Evolutionary conservation across 2,329 filamentous ascomycete genomes (phyloP).

Genomic region (Colletotrichum sp.): DNA sequence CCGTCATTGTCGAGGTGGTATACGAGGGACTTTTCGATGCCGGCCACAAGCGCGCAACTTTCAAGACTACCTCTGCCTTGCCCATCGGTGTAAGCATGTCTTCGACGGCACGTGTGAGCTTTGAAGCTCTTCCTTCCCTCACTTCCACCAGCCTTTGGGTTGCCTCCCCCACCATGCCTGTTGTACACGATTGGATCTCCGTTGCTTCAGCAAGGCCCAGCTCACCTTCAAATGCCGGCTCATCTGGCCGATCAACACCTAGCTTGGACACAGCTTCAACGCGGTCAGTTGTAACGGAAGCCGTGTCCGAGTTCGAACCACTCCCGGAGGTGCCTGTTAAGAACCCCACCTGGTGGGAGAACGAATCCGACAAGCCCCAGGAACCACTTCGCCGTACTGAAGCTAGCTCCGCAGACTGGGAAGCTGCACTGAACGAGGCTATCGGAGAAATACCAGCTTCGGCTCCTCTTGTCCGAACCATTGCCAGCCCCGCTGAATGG

Average conservation of each 20-base stretch:
- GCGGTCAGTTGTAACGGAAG: not conserved
- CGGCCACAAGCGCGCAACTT: slow-evolving; percentile 23
- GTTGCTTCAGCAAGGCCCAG: not conserved
- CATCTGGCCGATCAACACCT: slow-evolving; percentile 10
- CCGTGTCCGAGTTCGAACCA: slow-evolving; percentile 6
- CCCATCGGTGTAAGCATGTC: slow-evolving; percentile 19
- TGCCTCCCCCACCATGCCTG: not conserved
- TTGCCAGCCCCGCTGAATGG: slow-evolving; percentile 12
- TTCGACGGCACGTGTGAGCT: slow-evolving; percentile 25
- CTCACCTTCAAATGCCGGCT: not conserved
- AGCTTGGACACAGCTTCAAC: slow-evolving; percentile 13
- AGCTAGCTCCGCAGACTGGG: slow-evolving; percentile 19
- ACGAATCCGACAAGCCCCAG: not conserved
- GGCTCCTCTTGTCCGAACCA: not conserved
- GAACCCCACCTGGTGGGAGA: slow-evolving; percentile 18
- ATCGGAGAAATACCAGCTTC: not conserved
- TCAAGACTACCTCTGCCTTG: slow-evolving; percentile 22
- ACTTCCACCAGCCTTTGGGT: slow-evolving; percentile 40
- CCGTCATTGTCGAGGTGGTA: not conserved
- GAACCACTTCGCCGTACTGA: not conserved
- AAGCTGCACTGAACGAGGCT: slow-evolving; percentile 13
- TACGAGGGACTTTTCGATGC: slow-evolving; percentile 23
- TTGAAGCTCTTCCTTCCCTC: slow-evolving; percentile 32
- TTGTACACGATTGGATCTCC: slow-evolving; percentile 26
- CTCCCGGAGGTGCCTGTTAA: not conserved